Evolutionary conservation across 495 filamentous ascomycete species (phyloP).

Genomic region (Daldinia childiae): DNA sequence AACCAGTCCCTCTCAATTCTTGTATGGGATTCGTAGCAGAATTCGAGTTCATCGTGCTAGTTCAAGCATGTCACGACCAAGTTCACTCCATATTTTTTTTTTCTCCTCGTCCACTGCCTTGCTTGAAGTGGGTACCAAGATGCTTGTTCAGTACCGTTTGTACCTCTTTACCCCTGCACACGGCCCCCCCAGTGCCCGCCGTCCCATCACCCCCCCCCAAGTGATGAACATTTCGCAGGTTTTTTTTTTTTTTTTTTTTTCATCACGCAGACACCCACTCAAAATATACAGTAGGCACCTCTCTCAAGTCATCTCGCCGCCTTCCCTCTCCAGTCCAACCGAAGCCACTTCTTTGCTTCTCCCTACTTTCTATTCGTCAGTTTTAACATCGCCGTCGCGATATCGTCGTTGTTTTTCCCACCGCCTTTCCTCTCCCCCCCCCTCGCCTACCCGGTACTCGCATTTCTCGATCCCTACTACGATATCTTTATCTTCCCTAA

Average conservation of each 20-base stretch:
- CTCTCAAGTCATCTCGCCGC: constrained; percentile 32
- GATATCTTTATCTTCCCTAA: constrained; percentile 26
- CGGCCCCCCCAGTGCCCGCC: constrained; percentile 20
- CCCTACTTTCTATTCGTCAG: constrained; percentile 26
- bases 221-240: constrained; percentile 29
- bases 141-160: constrained; percentile 35
- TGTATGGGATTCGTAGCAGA: constrained; percentile 38
- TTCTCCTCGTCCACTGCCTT: constrained; percentile 32
- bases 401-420: constrained; percentile 33
- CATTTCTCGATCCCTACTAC: constrained; percentile 8
- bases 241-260: constrained; percentile 36
- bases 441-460: constrained; percentile 11
- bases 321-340: constrained; percentile 12
- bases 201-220: constrained; percentile 37
- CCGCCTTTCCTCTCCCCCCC: constrained; percentile 28
- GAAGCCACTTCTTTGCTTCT: constrained; percentile 34
- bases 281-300: constrained; percentile 7
- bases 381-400: constrained; percentile 40
- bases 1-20: constrained; percentile 30
- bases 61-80: constrained; percentile 35
- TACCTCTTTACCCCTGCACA: constrained; percentile 27
- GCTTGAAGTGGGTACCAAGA: constrained; percentile 31
- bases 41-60: constrained; percentile 22
- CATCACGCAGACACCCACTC: constrained; percentile 18
- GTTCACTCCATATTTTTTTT: constrained; percentile 32